These are phyloP conservation scores for Agaricus blazei DNA, from an alignment of 768 basidiomycete species.

Conservation along the genomic window DNA sequence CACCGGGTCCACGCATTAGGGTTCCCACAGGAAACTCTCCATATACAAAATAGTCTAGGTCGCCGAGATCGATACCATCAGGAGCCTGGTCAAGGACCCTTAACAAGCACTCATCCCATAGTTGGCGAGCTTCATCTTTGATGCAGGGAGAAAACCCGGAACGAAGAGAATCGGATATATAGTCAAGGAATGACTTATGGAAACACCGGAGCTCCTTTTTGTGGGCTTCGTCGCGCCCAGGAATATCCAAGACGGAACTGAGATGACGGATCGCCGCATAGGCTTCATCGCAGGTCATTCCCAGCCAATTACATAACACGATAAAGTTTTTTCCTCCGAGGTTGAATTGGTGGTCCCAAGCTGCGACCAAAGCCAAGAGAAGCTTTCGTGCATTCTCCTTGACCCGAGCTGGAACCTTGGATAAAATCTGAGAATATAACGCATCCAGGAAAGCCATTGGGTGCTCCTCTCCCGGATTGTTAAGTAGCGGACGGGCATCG, in stretches of 20 bases:
- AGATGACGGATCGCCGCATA: background rate
- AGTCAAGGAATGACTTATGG: background rate
- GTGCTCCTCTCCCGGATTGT: background rate
- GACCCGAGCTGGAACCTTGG: background rate
- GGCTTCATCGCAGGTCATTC: background rate
- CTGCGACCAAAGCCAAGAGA: background rate
- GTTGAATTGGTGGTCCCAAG: background rate
- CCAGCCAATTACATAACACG: background rate
- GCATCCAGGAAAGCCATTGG: slow-evolving; percentile 9
- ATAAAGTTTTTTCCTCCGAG: too few relatives aligned
- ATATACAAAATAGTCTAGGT: too few relatives aligned
- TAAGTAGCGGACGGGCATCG: background rate
- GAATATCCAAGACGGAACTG: background rate
- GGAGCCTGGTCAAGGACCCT: background rate
- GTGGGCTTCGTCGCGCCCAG: background rate
- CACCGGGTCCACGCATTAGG: too few relatives aligned
- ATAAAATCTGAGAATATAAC: slow-evolving; percentile 5
- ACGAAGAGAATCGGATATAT: background rate
- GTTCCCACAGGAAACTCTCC: too few relatives aligned
- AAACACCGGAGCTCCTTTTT: too few relatives aligned
- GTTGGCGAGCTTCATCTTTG: background rate
- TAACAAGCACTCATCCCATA: background rate
- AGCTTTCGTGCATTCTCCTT: background rate
- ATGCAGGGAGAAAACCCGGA: background rate
- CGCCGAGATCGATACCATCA: too few relatives aligned